Conservation (phyloP, 345 rosid genomes). For the Litchi chinensis region DNA sequence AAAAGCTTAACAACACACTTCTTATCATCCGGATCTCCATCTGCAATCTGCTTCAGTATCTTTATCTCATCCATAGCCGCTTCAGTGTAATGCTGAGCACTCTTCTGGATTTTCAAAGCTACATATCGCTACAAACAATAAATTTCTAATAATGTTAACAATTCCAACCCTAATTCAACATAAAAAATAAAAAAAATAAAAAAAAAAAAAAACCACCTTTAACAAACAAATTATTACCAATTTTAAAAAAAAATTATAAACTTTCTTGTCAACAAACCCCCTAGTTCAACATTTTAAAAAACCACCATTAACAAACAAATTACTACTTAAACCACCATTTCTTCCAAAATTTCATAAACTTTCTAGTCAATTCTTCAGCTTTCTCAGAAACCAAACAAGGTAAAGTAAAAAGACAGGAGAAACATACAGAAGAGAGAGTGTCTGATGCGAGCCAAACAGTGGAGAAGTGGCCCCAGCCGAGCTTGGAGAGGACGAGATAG, state of each 20-base stretch:
- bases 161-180: slow-evolving; percentile 16
- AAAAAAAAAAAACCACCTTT: too few relatives aligned
- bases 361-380: not conserved
- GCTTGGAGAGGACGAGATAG: slow-evolving; percentile 87
- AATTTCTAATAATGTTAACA: slow-evolving; percentile 37
- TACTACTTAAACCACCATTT: too few relatives aligned
- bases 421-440: slow-evolving; percentile 55
- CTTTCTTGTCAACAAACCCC: too few relatives aligned
- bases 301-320: too few relatives aligned
- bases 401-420: not conserved
- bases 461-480: slow-evolving; percentile 98
- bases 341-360: too few relatives aligned
- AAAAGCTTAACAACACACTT: slow-evolving; percentile 91
- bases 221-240: too few relatives aligned
- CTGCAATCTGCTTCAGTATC: slow-evolving; percentile 81
- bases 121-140: slow-evolving; percentile 75
- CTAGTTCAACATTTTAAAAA: not conserved
- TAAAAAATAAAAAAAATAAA: too few relatives aligned
- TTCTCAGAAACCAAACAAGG: not conserved
- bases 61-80: slow-evolving; percentile 98
- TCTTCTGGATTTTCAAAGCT: slow-evolving; percentile 97
- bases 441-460: slow-evolving; percentile 99
- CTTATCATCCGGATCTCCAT: slow-evolving; percentile 68
- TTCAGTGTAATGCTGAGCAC: slow-evolving; percentile 92
- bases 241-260: too few relatives aligned